Evolutionary conservation across 441 rosid genomes (phyloP).

Genomic region (Populus trichocarpa): DNA sequence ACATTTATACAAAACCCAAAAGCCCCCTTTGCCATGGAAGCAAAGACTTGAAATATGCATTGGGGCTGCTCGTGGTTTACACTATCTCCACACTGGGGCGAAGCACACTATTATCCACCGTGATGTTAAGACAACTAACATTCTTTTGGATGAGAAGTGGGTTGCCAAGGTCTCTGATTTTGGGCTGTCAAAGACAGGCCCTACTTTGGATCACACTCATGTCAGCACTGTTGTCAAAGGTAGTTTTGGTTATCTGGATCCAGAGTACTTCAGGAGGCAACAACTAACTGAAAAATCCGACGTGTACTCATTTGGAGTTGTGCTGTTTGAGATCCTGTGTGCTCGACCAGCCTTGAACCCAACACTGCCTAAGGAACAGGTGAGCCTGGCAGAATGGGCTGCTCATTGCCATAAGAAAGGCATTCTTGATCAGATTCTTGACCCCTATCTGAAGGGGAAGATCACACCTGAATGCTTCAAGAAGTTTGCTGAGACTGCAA

Average conservation of each 20-base stretch:
- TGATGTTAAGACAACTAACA: slow-evolving; percentile 97
- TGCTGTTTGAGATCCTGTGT: slow-evolving; percentile 83
- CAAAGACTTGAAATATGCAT: too few relatives aligned
- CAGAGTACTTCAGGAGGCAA: too few relatives aligned
- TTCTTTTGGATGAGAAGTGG: slow-evolving; percentile 57
- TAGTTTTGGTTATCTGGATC: too few relatives aligned
- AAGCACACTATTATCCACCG: slow-evolving; percentile 94
- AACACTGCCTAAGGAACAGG: slow-evolving; percentile 87
- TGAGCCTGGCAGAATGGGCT: slow-evolving; percentile 99
- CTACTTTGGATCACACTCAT: too few relatives aligned
- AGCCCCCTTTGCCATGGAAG: too few relatives aligned
- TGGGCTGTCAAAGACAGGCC: too few relatives aligned
- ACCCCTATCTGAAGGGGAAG: slow-evolving; percentile 84
- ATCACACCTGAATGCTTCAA: slow-evolving; percentile 87
- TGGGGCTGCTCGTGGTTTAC: too few relatives aligned
- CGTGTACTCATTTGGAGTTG: slow-evolving; percentile 96
- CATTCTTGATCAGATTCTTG: slow-evolving; percentile 78
- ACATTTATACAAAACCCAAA: too few relatives aligned
- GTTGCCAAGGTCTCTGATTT: too few relatives aligned
- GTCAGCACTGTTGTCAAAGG: too few relatives aligned
- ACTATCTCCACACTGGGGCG: too few relatives aligned
- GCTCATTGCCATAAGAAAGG: slow-evolving; percentile 92
- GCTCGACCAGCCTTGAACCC: slow-evolving; percentile 98
- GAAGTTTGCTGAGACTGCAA: slow-evolving; percentile 93
- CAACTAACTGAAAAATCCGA: slow-evolving; percentile 29